These are phyloP conservation scores for Leccinum imitatum DNA, from an alignment of 768 basidiomycete species.

Conservation along the genomic window DNA sequence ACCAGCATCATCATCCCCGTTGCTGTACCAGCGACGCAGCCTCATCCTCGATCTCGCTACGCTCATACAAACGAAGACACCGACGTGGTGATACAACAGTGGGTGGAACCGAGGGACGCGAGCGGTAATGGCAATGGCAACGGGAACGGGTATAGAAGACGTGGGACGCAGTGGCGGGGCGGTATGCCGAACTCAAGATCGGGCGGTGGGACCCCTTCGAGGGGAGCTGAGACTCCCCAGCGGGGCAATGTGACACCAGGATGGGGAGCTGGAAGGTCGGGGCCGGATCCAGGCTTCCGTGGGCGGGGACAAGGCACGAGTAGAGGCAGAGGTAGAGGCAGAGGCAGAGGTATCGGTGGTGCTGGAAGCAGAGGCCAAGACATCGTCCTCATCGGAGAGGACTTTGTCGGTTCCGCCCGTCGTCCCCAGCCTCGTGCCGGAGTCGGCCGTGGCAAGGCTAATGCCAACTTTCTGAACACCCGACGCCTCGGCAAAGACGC, in stretches of 20 bases:
- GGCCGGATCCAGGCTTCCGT: constrained; percentile 25
- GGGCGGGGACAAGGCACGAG: constrained; percentile 13
- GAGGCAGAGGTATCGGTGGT: neutral
- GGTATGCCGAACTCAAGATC: constrained; percentile 12
- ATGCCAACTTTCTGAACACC: neutral
- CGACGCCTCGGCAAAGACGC: constrained; percentile 33
- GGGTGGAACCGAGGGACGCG: constrained; percentile 8
- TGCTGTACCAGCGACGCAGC: neutral
- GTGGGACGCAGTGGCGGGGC: constrained; percentile 4
- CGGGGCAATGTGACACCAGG: constrained; percentile 10
- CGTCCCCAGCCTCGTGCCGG: constrained; percentile 3
- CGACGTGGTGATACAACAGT: constrained; percentile 28
- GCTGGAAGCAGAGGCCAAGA: neutral
- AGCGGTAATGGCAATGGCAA: neutral
- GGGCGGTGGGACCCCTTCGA: constrained; percentile 13
- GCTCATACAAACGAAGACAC: constrained; percentile 19
- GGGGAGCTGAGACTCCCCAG: constrained; percentile 16
- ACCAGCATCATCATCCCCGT: neutral
- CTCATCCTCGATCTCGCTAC: constrained; percentile 19
- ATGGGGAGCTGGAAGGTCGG: constrained; percentile 16
- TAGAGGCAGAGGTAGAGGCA: neutral
- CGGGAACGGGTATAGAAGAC: constrained; percentile 2
- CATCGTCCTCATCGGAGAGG: neutral
- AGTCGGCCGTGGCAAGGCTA: neutral
- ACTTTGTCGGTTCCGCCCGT: neutral